A percentile compares a stretch with the other conserved stretches of the same genome.
Evolutionary conservation across 306 rosid genomes (phyloP).

Genomic region (Acacia melanoxylon): DNA sequence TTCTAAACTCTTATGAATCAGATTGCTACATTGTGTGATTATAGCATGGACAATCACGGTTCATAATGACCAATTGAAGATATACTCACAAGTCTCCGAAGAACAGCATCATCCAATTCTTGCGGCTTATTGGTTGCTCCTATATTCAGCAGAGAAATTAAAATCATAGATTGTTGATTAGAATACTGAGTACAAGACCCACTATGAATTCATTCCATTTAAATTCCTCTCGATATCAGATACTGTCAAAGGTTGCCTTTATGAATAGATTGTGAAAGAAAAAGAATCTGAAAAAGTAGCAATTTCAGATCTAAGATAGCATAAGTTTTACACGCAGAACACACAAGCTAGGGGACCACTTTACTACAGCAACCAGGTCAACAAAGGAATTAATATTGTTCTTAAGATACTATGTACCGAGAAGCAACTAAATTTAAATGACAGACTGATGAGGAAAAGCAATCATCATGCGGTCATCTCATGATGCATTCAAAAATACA

Average conservation of each 20-base stretch:
- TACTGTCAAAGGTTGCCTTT: conserved; percentile 4
- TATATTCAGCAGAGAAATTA: conserved; percentile 37
- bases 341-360: conserved; percentile 21
- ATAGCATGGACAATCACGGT: conserved; percentile 16
- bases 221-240: conserved; percentile 15
- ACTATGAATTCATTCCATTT: not conserved
- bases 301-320: conserved; percentile 18
- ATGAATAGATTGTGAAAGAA: not conserved
- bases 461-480: not conserved
- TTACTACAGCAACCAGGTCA: conserved; percentile 21
- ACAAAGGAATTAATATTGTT: conserved; percentile 6
- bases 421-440: conserved; percentile 8
- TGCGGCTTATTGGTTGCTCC: conserved; percentile 99
- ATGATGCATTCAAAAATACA: not conserved
- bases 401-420: not conserved
- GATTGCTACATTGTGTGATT: not conserved
- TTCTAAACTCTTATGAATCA: not conserved
- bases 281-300: not conserved
- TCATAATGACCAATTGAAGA: conserved; percentile 15
- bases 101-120: conserved; percentile 97
- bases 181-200: conserved; percentile 14
- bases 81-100: conserved; percentile 85
- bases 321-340: not conserved
- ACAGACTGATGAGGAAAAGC: not conserved
- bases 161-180: not conserved